A percentile compares a stretch with the other conserved stretches of the same genome.
Conservation (phyloP, 2,329 filamentous ascomycete species). For the Thielaviopsis musarum region DNA sequence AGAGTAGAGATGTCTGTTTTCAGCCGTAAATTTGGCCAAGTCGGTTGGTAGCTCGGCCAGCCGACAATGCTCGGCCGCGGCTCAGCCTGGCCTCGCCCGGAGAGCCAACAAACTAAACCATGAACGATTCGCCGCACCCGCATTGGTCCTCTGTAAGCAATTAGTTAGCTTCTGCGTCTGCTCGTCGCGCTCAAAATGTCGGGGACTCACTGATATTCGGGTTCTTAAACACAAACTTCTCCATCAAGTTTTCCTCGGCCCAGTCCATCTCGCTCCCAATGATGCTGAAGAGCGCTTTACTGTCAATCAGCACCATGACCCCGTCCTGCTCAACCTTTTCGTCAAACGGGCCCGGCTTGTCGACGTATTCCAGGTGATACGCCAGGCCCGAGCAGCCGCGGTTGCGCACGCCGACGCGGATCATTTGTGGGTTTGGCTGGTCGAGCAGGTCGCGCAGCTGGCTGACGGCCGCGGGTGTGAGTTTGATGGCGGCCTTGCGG, state of each 20-base stretch:
- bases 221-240: conserved; percentile 87
- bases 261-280: conserved; percentile 99
- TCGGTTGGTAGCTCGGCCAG: not conserved
- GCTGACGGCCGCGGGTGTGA: conserved; percentile 63
- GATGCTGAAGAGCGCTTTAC: conserved; percentile 93
- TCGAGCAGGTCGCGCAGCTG: conserved; percentile 64
- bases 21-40: not conserved
- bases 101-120: conserved; percentile 38
- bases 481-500: conserved; percentile 78
- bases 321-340: conserved; percentile 91
- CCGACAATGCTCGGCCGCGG: not conserved
- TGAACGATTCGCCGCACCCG: conserved; percentile 92
- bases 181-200: not conserved
- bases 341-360: conserved; percentile 75
- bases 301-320: conserved; percentile 89
- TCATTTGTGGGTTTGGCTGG: conserved; percentile 78
- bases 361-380: conserved; percentile 89
- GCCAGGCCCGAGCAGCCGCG: conserved; percentile 84
- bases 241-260: conserved; percentile 86
- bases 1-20: not conserved
- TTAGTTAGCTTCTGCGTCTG: conserved; percentile 18
- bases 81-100: not conserved
- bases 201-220: conserved; percentile 83
- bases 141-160: conserved; percentile 68
- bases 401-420: conserved; percentile 87